Percentiles rank a stretch among this genome's conserved stretches.
Conservation (phyloP, 177 flowering plant species). For the Vitis hybrid region DNA sequence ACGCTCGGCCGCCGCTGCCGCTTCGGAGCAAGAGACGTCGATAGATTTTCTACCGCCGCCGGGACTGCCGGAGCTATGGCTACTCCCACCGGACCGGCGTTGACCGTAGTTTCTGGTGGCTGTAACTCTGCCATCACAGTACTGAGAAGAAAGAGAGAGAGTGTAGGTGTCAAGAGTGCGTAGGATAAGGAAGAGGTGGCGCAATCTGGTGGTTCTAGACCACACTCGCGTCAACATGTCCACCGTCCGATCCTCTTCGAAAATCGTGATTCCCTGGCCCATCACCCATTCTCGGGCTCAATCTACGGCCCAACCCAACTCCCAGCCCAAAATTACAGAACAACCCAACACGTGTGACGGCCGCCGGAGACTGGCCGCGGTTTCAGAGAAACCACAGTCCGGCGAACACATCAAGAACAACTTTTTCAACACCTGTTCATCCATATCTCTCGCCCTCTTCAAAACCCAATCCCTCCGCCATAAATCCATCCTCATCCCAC, state of each 20-base stretch:
- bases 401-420: too few relatives aligned
- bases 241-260: not conserved
- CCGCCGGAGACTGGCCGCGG: too few relatives aligned
- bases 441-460: too few relatives aligned
- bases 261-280: too few relatives aligned
- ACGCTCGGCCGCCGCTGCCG: slow-evolving; percentile 75
- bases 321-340: too few relatives aligned
- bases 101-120: slow-evolving; percentile 24
- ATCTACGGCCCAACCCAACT: too few relatives aligned
- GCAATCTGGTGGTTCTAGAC: slow-evolving; percentile 3
- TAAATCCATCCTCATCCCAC: too few relatives aligned
- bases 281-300: too few relatives aligned
- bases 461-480: too few relatives aligned
- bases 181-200: slow-evolving; percentile 13
- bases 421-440: too few relatives aligned
- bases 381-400: too few relatives aligned
- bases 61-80: not conserved
- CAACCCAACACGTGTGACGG: too few relatives aligned
- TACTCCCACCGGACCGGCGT: not conserved
- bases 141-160: not conserved
- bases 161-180: slow-evolving; percentile 5
- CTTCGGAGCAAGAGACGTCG: slow-evolving; percentile 25
- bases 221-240: not conserved
- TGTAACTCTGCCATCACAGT: slow-evolving; percentile 30
- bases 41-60: slow-evolving; percentile 9